Base-by-base conservation (phyloP, 2,329 filamentous ascomycete genomes). In the Hypoxylon sp. region DNA sequence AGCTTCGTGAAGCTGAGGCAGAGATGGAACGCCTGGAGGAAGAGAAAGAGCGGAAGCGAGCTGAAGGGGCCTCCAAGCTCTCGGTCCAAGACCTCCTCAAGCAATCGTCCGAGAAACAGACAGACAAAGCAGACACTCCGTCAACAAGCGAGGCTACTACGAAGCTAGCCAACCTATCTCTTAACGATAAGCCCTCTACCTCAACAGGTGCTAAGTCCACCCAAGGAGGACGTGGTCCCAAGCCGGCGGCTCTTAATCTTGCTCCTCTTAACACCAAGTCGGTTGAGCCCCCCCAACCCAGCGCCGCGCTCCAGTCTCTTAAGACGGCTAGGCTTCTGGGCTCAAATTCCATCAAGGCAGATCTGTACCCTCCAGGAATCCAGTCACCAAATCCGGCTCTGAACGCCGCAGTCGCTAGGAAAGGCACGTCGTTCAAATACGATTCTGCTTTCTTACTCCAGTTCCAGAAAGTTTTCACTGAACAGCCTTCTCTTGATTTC, bases 401-500 rank as follows among this genome's bases (percentile, higher is more conserved):
- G 72, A 99, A 98, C 80, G 85, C 88, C 44, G 92, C 92, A 14
- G 92, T 93, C 29, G 86, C 88, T 35, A 93, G 92, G 80, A 95
- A 94, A 83, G 90, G 89, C 67, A 92, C 90, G 80, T 91, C 90
- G 46, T 97, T 97, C 85, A 94, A 97, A 80, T 99, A 99, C 81
- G 94, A 98, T 82, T 93, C 94, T 76, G 91, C 92, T 75, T 99
- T 99, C 85, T 84, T 99, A 82, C 86, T 99, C 31, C 96, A 99
- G 79, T 99, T 99, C 86, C 93, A 98, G 83, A 89, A 89, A 75
- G 94, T 97, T 19, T 99, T 98, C 83, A 97, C 94, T 70, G 96
- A 99, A 85, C 97, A 98, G 83, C 96, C 96, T 13, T 97, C 94
- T 0, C 81, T 94, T 47, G 95, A 98, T 78, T 99, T 97, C 89